Evolutionary conservation across 1,139 yeast species (phyloP).

Genomic region (Yamadazyma spencermartinsiae): DNA sequence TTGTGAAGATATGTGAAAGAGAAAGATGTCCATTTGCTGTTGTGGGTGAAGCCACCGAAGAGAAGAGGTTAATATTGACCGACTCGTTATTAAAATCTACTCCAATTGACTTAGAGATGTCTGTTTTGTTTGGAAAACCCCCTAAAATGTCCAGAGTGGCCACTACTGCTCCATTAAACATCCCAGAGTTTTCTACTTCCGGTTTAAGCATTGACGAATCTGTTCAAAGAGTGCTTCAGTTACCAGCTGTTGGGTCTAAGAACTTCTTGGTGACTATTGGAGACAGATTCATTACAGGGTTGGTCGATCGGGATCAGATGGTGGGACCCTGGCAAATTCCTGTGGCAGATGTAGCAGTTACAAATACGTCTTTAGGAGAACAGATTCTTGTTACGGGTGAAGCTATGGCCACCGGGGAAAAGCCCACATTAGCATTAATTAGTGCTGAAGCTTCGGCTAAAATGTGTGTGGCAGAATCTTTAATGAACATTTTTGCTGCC

Average conservation of each 20-base stretch:
- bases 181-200: constrained; percentile 46
- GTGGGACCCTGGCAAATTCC: constrained; percentile 99
- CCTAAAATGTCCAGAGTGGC: constrained; percentile 92
- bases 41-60: constrained; percentile 91
- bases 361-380: constrained; percentile 86
- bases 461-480: constrained; percentile 94
- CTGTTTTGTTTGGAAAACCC: constrained; percentile 94
- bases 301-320: constrained; percentile 97
- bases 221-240: constrained; percentile 74
- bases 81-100: constrained; percentile 75
- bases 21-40: constrained; percentile 97
- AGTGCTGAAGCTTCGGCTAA: constrained; percentile 96
- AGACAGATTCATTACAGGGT: constrained; percentile 94
- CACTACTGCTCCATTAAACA: constrained; percentile 57
- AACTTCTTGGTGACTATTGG: constrained; percentile 95
- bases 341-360: constrained; percentile 98
- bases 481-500: constrained; percentile 87
- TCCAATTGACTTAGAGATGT: constrained; percentile 96
- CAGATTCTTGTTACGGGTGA: constrained; percentile 78
- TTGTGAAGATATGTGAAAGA: constrained; percentile 81
- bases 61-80: constrained; percentile 76
- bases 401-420: constrained; percentile 97
- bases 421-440: constrained; percentile 86
- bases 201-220: constrained; percentile 57
- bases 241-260: constrained; percentile 96